A percentile compares a stretch with the other conserved stretches of the same genome.
Conservation (phyloP, 352 stramenopile genomes). For the Globisporangium okanoganense region DNA sequence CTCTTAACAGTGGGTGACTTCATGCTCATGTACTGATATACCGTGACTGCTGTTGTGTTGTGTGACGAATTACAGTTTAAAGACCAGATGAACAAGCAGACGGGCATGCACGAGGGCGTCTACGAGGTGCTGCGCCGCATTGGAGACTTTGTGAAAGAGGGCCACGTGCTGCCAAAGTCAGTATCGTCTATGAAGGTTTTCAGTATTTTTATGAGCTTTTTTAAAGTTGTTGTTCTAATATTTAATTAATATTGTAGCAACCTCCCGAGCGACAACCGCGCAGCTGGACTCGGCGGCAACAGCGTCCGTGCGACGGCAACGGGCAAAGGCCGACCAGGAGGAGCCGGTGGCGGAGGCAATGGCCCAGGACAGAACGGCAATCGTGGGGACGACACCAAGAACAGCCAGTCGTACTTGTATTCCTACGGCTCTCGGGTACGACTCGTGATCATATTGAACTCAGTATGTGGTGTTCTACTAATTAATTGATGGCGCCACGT, state of each 20-base stretch:
- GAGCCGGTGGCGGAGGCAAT: conserved; percentile 42
- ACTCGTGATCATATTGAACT: neutral
- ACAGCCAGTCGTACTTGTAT: conserved; percentile 82
- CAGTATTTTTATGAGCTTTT: neutral
- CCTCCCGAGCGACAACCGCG: conserved; percentile 82
- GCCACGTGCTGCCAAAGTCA: conserved; percentile 59
- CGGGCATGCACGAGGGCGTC: conserved; percentile 77
- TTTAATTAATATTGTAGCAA: conserved; percentile 38
- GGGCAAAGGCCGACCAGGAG: conserved; percentile 25
- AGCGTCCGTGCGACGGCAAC: conserved; percentile 37
- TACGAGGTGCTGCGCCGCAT: conserved; percentile 83
- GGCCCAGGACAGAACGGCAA: conserved; percentile 24
- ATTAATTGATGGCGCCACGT: neutral
- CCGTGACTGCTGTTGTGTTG: neutral
- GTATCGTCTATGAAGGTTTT: neutral
- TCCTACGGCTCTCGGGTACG: conserved; percentile 61
- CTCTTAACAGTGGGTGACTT: neutral
- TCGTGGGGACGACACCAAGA: conserved; percentile 46
- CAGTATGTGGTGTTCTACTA: neutral
- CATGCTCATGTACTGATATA: neutral
- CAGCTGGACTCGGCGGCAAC: conserved; percentile 69
- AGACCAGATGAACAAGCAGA: conserved; percentile 88
- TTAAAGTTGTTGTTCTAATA: too few relatives aligned
- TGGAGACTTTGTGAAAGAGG: conserved; percentile 76
- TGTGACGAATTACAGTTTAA: conserved; percentile 73